Evolutionary conservation across 129 eudicot genomes (phyloP).

Genomic region (Smallanthus sonchifolius): DNA sequence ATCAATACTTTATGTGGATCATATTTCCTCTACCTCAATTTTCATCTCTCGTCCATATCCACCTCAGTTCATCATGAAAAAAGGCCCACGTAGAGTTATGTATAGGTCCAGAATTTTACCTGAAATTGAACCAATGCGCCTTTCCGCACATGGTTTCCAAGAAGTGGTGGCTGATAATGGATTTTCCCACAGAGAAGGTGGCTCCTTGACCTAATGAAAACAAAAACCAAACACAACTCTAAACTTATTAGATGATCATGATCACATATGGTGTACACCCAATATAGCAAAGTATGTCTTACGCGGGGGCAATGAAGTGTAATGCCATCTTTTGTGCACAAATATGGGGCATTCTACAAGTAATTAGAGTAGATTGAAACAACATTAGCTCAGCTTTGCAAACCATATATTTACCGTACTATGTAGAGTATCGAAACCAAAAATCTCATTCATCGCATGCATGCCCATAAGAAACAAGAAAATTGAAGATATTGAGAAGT

Average conservation of each 20-base stretch:
- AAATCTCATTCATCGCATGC: neutral
- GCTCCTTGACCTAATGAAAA: slow-evolving; percentile 69
- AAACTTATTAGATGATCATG: slow-evolving; percentile 1
- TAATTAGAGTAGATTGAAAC: slow-evolving; percentile 10
- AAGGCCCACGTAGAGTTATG: neutral
- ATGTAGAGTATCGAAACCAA: neutral
- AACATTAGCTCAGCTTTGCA: slow-evolving; percentile 4
- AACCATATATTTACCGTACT: neutral
- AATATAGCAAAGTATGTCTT: slow-evolving; percentile 27
- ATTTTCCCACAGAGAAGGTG: slow-evolving; percentile 94
- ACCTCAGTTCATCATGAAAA: neutral
- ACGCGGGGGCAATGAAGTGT: slow-evolving; percentile 79
- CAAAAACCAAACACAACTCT: slow-evolving; percentile 8
- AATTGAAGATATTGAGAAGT: neutral
- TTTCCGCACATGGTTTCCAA: slow-evolving; percentile 94
- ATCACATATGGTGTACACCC: slow-evolving; percentile 1
- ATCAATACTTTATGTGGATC: slow-evolving; percentile 11
- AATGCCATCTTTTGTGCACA: slow-evolving; percentile 92
- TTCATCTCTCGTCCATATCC: slow-evolving; percentile 10
- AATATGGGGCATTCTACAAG: slow-evolving; percentile 84
- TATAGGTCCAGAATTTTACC: slow-evolving; percentile 34
- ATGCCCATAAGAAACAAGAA: neutral
- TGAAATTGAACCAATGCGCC: slow-evolving; percentile 63
- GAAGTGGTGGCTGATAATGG: slow-evolving; percentile 93
- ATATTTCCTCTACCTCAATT: slow-evolving; percentile 7